Evolutionary conservation across 306 rosid genomes (phyloP), one percentile per base, ranked within the genome.

Genomic region (Chamaecrista fasciculata): DNA sequence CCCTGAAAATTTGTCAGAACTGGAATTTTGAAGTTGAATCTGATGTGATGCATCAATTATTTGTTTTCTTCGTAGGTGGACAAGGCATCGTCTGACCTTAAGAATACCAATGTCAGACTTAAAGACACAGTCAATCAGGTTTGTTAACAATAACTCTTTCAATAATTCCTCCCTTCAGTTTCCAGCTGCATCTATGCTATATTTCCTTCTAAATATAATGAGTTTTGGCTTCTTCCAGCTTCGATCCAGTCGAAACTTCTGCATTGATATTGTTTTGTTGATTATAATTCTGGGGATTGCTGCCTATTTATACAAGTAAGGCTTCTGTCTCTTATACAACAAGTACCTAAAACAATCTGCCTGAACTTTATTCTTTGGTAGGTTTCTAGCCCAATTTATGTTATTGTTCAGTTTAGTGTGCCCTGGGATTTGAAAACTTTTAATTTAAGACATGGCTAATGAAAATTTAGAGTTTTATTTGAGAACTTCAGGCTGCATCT

Each of bases 281-380:
- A 85, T 88, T 78, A 78, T 95, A 83, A 89, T 95, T 79, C 78
- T 95, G 84, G 99, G 99, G 56, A 95, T 95, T 72, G 99, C 99
- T 66, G 99, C 96, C 58, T 95, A 95, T 83, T 74, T 91, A 70
- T 95, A 95, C 91, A 95, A 95, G 99, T 95, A 89, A 95, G 99
- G 78, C 48, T 78, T 57, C 39, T 55, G 33, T 65, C 70, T 65
- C 43, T 48, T 71, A 33, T 34, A 56, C 43, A 12, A 56, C 43
- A 12, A 24, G 43, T 65, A 55, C 44, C 71, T 72, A 36, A 62
- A 58, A 66, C 0, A 6, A 8, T 14, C 47, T 5, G 66, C 4
- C 15, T 4, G 10, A 42, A 23, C 8, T 6, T 46, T 33, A 33
- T 58, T 61, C 63, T 24, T 6, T 39, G 33, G 14, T 62, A 23